Evolutionary conservation across 2,329 filamentous ascomycete species (phyloP).

Genomic region (Ophiostoma triangulosporum): DNA sequence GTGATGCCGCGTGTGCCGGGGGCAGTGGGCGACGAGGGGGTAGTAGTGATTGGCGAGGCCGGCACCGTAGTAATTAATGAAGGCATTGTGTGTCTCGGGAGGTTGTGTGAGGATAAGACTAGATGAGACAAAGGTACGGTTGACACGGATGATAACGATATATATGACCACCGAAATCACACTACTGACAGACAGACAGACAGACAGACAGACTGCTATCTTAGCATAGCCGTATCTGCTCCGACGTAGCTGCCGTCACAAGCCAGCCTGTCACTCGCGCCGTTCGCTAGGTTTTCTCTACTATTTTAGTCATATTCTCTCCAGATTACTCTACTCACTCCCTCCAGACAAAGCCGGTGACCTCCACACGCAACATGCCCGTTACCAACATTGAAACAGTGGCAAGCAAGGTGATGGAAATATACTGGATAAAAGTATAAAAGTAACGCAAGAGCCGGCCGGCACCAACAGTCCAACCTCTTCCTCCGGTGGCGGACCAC

Average conservation of each 20-base stretch:
- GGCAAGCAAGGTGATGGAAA: neutral
- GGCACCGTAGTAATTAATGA: constrained; percentile 19
- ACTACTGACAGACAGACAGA: too few species aligned
- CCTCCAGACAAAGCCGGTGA: neutral
- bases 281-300: neutral
- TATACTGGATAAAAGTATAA: neutral
- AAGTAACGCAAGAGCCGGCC: neutral
- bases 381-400: neutral
- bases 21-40: constrained; percentile 32
- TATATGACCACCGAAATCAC: neutral
- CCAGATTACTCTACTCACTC: neutral
- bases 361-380: constrained; percentile 1
- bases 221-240: too few species aligned
- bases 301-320: neutral
- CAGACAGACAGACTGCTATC: too few species aligned
- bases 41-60: constrained; percentile 21
- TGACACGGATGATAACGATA: neutral
- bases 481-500: too few species aligned
- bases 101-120: neutral
- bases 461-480: neutral
- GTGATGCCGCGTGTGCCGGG: constrained; percentile 46
- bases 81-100: constrained; percentile 11
- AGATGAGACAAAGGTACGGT: too few species aligned
- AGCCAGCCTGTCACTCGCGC: neutral
- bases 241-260: neutral